Base-by-base conservation (phyloP, 2,329 filamentous ascomycete species). In the Monilinia aucupariae region DNA sequence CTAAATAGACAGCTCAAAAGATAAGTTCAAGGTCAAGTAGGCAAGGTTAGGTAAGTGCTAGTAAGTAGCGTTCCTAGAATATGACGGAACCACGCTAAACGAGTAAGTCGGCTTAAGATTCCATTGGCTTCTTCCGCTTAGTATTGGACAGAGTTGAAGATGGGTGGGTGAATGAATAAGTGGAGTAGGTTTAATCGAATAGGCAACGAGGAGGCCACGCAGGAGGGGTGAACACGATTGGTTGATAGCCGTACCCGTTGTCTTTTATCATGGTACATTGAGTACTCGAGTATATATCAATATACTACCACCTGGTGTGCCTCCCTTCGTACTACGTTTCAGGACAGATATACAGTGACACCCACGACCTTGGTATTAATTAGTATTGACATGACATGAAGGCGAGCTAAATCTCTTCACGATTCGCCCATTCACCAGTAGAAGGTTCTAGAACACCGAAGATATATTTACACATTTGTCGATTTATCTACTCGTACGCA, bases 81-180 rank as follows among this genome's bases (percentile, higher is more conserved):
- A 62, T 62, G 60, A 62, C 60, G 60, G 60, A 62, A 62, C 32
- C 34, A n/a, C 59, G 51, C 59, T 54, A 61, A 61, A n/a, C 17
- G 34, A 25, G 30, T 47, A 9, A 37, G 49, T 25, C 15, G 34
- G 43, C 48, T 27, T 48, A 30, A 17, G 41, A 20, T 61, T 61
- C 59, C 54, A 62, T 62, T 62, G 60, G 60, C 13, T 62, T 62
- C 60, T 56, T 34, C 49, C 41, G 60, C 60, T 62, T 62, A 58
- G 20, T 30, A 56, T 17, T 27, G n/a, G n/a, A n/a, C n/a, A n/a
- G n/a, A n/a, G 9, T 34, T 30, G 32, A 4, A 7, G 4, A 27
- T 54, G 22, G 51, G 51, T 49, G 47, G 39, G 27, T 32, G 8
- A 43, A 8, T 30, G 4, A 52, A 34, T 22, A 22, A 22, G 13